Conservation (phyloP, 192 early-diverging fungal genomes). For the Podila verticillata region DNA sequence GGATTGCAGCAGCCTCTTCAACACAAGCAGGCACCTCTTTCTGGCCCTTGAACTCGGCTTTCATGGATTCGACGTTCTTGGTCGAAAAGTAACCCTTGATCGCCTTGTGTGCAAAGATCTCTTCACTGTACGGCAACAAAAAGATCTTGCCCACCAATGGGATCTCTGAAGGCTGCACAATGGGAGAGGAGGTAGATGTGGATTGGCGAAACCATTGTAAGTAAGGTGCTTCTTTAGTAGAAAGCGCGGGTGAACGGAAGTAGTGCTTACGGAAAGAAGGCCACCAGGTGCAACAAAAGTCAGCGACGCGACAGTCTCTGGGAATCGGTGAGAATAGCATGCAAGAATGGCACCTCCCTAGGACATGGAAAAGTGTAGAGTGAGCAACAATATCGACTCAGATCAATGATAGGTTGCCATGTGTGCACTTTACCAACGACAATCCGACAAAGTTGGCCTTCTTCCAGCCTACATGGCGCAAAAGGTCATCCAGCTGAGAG, state of each 20-base stretch:
- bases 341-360: slow-evolving; percentile 50
- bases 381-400: neutral
- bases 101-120: slow-evolving; percentile 27
- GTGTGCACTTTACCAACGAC: slow-evolving; percentile 22
- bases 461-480: slow-evolving; percentile 36
- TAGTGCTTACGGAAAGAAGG: slow-evolving; percentile 17
- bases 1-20: slow-evolving; percentile 24
- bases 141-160: slow-evolving; percentile 41
- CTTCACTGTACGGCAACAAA: slow-evolving; percentile 27
- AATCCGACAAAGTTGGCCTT: slow-evolving; percentile 48
- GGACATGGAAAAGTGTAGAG: neutral
- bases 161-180: slow-evolving; percentile 23
- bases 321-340: slow-evolving; percentile 26
- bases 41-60: slow-evolving; percentile 22
- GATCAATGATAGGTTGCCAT: neutral
- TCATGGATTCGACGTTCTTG: slow-evolving; percentile 47
- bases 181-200: neutral
- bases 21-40: slow-evolving; percentile 4
- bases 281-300: slow-evolving; percentile 48
- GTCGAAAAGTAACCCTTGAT: slow-evolving; percentile 31
- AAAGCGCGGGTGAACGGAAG: neutral
- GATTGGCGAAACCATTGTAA: neutral
- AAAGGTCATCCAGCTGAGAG: slow-evolving; percentile 33
- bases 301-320: slow-evolving; percentile 37
- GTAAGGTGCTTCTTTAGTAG: neutral